Evolutionary conservation across 2,329 filamentous ascomycete species (phyloP), one percentile per base, ranked within the genome.

Genomic region (Tolypocladium album): DNA sequence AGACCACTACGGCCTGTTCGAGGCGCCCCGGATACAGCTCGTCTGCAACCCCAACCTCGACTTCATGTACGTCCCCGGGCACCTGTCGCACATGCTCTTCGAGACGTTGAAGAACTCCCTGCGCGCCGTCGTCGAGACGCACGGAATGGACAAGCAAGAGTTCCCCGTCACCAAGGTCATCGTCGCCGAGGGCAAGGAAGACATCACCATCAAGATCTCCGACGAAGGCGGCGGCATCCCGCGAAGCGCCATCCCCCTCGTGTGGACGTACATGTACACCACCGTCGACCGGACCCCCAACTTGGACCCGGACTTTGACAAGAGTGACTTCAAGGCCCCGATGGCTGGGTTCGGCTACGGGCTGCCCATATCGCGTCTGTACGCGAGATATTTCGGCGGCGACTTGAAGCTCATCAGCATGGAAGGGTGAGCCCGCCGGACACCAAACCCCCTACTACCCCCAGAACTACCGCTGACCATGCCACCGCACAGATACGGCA

Each of bases 251-350:
- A 97, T 99, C 64, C 94, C 94, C 6, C 82, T 99, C 17, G 94
- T 97, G n/a, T 99, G 94, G 94, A 99, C 94, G 15, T 99, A 99
- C 74, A 99, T 97, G 94, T 99, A 99, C 74, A 99, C 94, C 42
- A 99, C 94, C 2, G 94, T 99, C 64, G 94, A 97, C 74, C 87
- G 92, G 67, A 97, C 94, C 27, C 94, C 94, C 17, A 96, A 87
- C 70, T 79, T 99, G 63, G 94, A 99, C 71, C 94, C 94, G 0
- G 93, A 97, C 72, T 99, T 97, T 74, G 93, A 99, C 76, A 96
- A 97, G 78, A 96, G 88, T 76, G 94, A 99, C 74, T 99, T 99
- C 81, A 97, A 99, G 75, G 94, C 94, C 15, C 94, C 94, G 1
- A 97, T 99, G 94, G 94, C 94, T 63, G 94, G 94, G 2, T 99